Evolutionary conservation across 345 rosid species (phyloP).

Genomic region (Trapa bicornis): DNA sequence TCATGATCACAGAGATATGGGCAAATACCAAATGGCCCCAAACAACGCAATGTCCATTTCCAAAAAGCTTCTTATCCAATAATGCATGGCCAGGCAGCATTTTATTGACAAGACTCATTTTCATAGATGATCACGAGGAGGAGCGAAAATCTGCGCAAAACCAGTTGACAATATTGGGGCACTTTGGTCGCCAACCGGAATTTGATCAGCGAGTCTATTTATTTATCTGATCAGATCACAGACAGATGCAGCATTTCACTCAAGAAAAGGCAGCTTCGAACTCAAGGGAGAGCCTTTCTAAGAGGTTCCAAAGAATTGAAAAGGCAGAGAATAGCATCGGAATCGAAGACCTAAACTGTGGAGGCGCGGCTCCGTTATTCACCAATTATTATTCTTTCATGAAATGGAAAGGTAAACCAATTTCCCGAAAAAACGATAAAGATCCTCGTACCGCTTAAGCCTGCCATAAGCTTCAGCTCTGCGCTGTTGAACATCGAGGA

Average conservation of each 20-base stretch:
- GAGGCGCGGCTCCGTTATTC: not conserved
- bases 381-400: not conserved
- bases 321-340: not conserved
- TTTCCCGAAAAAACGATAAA: not conserved
- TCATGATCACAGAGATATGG: not conserved
- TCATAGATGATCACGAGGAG: not conserved
- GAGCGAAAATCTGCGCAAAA: not conserved
- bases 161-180: not conserved
- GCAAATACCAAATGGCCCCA: not conserved
- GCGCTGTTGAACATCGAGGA: slow-evolving; percentile 66
- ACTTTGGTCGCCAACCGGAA: not conserved
- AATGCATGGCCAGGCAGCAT: not conserved
- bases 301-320: not conserved
- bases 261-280: not conserved
- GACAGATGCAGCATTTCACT: not conserved
- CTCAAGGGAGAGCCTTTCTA: not conserved
- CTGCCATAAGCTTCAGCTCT: slow-evolving; percentile 79
- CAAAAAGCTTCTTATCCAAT: not conserved
- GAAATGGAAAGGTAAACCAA: not conserved
- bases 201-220: not conserved
- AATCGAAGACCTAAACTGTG: not conserved
- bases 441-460: slow-evolving; percentile 43
- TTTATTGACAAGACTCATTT: not conserved
- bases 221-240: too few relatives aligned
- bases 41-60: not conserved